These are phyloP conservation scores for Leccinum fallax DNA, from an alignment of 1,284 basidiomycete species.

Conservation along the genomic window DNA sequence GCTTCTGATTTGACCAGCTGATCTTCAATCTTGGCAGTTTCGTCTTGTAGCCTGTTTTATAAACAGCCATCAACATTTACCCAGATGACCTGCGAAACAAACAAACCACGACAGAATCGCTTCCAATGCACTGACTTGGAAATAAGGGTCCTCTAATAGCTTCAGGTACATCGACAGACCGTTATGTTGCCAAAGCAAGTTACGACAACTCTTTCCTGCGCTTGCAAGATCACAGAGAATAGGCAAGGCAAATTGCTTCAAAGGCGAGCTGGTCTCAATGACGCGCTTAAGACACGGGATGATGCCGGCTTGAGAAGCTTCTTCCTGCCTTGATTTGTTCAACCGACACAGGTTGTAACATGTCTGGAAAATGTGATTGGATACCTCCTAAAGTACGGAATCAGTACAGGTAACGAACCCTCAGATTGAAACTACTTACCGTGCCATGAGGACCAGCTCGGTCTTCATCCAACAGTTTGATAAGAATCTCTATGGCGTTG, in stretches of 20 bases:
- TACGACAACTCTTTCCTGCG: slow-evolving; percentile 89
- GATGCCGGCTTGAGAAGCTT: slow-evolving; percentile 93
- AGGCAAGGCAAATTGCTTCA: slow-evolving; percentile 96
- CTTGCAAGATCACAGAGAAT: slow-evolving; percentile 95
- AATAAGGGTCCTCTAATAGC: slow-evolving; percentile 90
- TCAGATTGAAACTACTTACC: slow-evolving; percentile 47
- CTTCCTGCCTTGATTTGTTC: slow-evolving; percentile 93
- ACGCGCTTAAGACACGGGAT: slow-evolving; percentile 89
- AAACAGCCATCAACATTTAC: slow-evolving; percentile 7
- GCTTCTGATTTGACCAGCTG: slow-evolving; percentile 72
- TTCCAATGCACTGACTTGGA: slow-evolving; percentile 93
- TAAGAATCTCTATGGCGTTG: slow-evolving; percentile 90
- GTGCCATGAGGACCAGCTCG: slow-evolving; percentile 79
- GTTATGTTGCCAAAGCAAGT: slow-evolving; percentile 86
- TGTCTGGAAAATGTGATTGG: slow-evolving; percentile 92
- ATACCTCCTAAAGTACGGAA: slow-evolving; percentile 71
- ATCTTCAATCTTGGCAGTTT: slow-evolving; percentile 92
- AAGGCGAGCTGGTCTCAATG: slow-evolving; percentile 83
- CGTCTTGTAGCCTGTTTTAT: slow-evolving; percentile 81
- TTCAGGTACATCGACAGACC: slow-evolving; percentile 83
- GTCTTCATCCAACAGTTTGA: slow-evolving; percentile 82
- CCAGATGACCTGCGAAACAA: neutral
- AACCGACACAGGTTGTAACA: slow-evolving; percentile 95
- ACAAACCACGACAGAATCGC: slow-evolving; percentile 86
- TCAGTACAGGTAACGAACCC: slow-evolving; percentile 4